Base-by-base conservation (phyloP, 257 asterid genomes). In the Mitragyna speciosa region DNA sequence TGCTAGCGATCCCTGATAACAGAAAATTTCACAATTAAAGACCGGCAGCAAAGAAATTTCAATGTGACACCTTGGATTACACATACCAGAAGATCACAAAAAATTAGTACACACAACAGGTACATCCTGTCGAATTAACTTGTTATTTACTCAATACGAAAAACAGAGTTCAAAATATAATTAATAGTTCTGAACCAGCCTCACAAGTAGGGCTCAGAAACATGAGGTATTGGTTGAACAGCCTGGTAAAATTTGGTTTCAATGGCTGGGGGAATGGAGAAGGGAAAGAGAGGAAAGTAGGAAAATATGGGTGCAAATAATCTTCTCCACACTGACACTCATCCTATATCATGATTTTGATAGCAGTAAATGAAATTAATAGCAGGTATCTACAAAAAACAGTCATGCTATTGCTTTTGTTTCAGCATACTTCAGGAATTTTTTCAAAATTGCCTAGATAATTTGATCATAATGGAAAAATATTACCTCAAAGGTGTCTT, bases 401-500 rank as follows among this genome's bases (percentile, higher is more conserved):
- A 43, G 51, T 47, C 47, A 26, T 26, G 24, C 10, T 10, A 75
- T 43, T 20, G 3, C 66, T 16, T 17, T 65, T 65, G 6, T 5
- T 65, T 65, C 70, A 65, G 30, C 30, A 26, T 65, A 22, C 15
- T 31, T 65, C 3, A 5, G 70, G 5, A 65, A 26, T n/a, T 26
- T 6, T n/a, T 63, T 63, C 28, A 5, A 26, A 10, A 12, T 26
- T n/a, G 36, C 41, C 3, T 36, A 36, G 41, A 36, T 36, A 36
- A 36, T 45, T 45, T 30, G 7, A 64, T 30, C 70, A 64, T 28
- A 14, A 64, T 30, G 6, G 5, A 8, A 30, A 30, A 61, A 4
- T 36, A 69, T 82, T 88, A 96, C 99, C 99, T 94, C 93, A 59
- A 94, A 94, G 33, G 98, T 96, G 85, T 94, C 99, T 84, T 92